Base-by-base conservation (phyloP, 164 flowering plant species). In the Litsea cubeba region DNA sequence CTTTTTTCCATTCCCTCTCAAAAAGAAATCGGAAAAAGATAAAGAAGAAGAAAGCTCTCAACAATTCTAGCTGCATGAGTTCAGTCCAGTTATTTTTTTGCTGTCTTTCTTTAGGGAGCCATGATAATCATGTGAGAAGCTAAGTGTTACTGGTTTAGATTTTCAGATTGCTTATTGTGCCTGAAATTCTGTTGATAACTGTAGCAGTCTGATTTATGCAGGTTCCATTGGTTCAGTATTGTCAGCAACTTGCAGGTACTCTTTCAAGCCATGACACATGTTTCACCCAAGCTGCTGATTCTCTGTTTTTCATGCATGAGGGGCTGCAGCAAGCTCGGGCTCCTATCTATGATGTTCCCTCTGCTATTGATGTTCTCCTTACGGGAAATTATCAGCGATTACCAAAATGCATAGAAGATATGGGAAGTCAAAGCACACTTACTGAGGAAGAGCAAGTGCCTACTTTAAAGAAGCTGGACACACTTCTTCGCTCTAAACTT, bases 301-400 rank as follows among this genome's bases (percentile, higher is more conserved):
- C 97, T 7, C 62, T 96, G 76, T 94, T 92, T 83, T 96, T 94
- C 81, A 92, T 92, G 97, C 99, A 96, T 72, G 99, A 94, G 75
- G 93, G 94, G 35, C 81, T 96, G 73, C 99, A 96, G 76, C 98
- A 92, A 87, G 99, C 99, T 25, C 94, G 98, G 74, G 98, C 99
- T 60, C 99, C 99, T 67, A 84, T 88, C 2, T 96, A 96, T 84
- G 99, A 96, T 87, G 98, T 96, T 76, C 98, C 99, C 20, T 89
- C 98, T 79, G 97, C 99, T 28, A 76, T 88, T 76, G 98, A 96
- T 73, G 79, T 96, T 65, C 93, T 94, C 28, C 90, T 90, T 3
- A 84, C 94, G 1, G 98, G 99, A 79, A 81, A 77, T 71, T 96
- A 92, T 81, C 80, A 85, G 76, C 96, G 97, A 28, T 75, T 96